Percentiles rank a stretch among this genome's conserved stretches.
These are phyloP conservation scores for Tripterygium wilfordii DNA, from an alignment of 177 flowering plant genomes.

Conservation along the genomic window DNA sequence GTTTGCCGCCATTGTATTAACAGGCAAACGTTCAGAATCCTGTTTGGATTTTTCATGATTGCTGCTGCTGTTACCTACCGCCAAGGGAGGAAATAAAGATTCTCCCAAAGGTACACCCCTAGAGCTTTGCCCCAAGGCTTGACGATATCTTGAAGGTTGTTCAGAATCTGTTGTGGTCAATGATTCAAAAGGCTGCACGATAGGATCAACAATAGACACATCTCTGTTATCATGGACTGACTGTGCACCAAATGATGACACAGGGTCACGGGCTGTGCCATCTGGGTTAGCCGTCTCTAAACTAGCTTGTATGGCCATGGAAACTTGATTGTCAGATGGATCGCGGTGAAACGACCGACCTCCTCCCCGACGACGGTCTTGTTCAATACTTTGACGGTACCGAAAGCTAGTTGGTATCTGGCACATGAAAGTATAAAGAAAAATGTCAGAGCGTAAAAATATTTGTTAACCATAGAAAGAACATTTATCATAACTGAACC, in stretches of 20 bases:
- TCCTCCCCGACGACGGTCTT: too few relatives aligned
- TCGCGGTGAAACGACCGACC: too few relatives aligned
- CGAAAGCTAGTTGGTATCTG: conserved; percentile 5
- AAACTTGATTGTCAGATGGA: too few relatives aligned
- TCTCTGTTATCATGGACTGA: conserved; percentile 25
- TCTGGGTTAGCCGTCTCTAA: conserved; percentile 38
- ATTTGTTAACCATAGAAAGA: background rate
- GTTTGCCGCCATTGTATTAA: conserved; percentile 47
- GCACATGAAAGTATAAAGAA: background rate
- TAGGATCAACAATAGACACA: conserved; percentile 31
- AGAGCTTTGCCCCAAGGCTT: conserved; percentile 56
- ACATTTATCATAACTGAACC: background rate
- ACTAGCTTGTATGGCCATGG: too few relatives aligned
- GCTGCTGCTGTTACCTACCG: conserved; percentile 20
- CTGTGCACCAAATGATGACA: conserved; percentile 28
- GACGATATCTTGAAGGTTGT: conserved; percentile 59
- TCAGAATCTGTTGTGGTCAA: conserved; percentile 49
- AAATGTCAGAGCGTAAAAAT: background rate
- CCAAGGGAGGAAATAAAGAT: conserved; percentile 60
- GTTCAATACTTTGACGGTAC: too few relatives aligned
- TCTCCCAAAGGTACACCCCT: conserved; percentile 39
- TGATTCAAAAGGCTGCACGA: conserved; percentile 45
- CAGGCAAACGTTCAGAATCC: conserved; percentile 18
- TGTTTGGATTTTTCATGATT: conserved; percentile 23
- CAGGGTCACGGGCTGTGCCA: conserved; percentile 18